Evolutionary conservation across 495 filamentous ascomycete species (phyloP), one percentile per base, ranked within the genome.

Genomic region (Penicillium paradoxum): DNA sequence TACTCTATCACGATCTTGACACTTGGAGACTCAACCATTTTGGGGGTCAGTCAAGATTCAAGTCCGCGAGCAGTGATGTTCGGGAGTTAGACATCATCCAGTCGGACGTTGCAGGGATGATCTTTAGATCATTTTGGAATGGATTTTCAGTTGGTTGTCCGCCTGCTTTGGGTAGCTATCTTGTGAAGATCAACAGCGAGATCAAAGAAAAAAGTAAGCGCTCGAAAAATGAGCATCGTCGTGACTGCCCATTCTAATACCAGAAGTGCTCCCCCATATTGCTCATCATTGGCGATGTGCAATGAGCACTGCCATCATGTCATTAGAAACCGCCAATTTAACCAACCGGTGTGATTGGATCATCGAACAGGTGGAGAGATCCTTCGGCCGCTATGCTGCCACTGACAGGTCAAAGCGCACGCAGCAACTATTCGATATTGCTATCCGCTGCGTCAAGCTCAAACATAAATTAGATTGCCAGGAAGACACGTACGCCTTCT

Each of bases 391-490:
- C 1, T 22, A 40, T 15, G 25, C 54, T 14, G 13, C 19, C 11
- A 51, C 54, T 3, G 27, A 48, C 3, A 38, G 2, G 8, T 10
- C 1, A 10, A 15, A 33, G 3, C 29, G 60, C 15, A 36, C 6
- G 3, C 8, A 24, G 4, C 33, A 60, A 22, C 45, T 63, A 0
- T 37, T 33, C n/a, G 19, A 25, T 4, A 9, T 66, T 2, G 14
- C 64, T 1, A 9, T 33, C 3, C 21, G 51, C 7, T 66, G 56
- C 33, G 8, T 60, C 4, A 11, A 47, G 0, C 53, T 66, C 34
- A 68, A 68, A 27, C 19, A 47, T 6, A 51, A 33, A 13, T 39
- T 68, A 1, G 63, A 68, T 13, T 32, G 56, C 15, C 63, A 66
- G 38, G 55, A 46, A 27, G 21, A 32, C 13, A n/a, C 37, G 2